Evolutionary conservation across 352 stramenopile species (phyloP).

Genomic region (Phytophthora vignae): DNA sequence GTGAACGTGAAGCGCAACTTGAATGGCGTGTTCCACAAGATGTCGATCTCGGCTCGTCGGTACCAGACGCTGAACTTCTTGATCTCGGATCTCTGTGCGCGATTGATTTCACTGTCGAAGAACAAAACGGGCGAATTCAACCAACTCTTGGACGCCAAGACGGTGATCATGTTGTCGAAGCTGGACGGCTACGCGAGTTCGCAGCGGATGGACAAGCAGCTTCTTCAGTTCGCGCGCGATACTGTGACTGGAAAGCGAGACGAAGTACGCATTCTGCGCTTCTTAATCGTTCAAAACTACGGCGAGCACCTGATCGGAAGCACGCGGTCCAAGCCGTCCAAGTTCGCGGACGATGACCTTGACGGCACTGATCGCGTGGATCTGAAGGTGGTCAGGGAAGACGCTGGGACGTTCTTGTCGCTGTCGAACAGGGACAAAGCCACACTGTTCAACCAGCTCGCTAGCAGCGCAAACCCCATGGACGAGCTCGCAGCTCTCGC

Average conservation of each 20-base stretch:
- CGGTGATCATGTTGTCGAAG: slow-evolving; percentile 57
- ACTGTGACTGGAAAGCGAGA: slow-evolving; percentile 40
- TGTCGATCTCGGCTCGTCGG: slow-evolving; percentile 69
- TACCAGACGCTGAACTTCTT: slow-evolving; percentile 83
- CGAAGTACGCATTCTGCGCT: slow-evolving; percentile 60
- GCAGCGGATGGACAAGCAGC: slow-evolving; percentile 55
- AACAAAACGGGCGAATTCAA: slow-evolving; percentile 45
- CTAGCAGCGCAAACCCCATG: slow-evolving; percentile 30
- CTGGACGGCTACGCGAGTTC: slow-evolving; percentile 73
- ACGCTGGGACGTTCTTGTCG: slow-evolving; percentile 42
- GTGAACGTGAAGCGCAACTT: slow-evolving; percentile 54
- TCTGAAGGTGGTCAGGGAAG: slow-evolving; percentile 58
- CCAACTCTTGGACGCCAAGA: slow-evolving; percentile 50
- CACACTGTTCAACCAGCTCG: slow-evolving; percentile 63
- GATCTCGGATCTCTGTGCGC: slow-evolving; percentile 79
- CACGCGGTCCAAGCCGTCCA: slow-evolving; percentile 28
- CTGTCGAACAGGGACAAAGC: slow-evolving; percentile 59
- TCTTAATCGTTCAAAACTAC: slow-evolving; percentile 84
- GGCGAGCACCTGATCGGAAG: slow-evolving; percentile 72
- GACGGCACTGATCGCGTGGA: slow-evolving; percentile 60
- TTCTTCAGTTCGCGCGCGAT: slow-evolving; percentile 58
- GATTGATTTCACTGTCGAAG: slow-evolving; percentile 63
- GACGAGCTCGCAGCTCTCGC: slow-evolving; percentile 71
- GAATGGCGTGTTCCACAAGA: slow-evolving; percentile 50
- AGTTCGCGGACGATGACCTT: slow-evolving; percentile 61